A percentile compares a stretch with the other conserved stretches of the same genome.
phyloP scores from a whole-genome alignment of 2,329 filamentous ascomycete species.

The Colletotrichum agaves region DNA sequence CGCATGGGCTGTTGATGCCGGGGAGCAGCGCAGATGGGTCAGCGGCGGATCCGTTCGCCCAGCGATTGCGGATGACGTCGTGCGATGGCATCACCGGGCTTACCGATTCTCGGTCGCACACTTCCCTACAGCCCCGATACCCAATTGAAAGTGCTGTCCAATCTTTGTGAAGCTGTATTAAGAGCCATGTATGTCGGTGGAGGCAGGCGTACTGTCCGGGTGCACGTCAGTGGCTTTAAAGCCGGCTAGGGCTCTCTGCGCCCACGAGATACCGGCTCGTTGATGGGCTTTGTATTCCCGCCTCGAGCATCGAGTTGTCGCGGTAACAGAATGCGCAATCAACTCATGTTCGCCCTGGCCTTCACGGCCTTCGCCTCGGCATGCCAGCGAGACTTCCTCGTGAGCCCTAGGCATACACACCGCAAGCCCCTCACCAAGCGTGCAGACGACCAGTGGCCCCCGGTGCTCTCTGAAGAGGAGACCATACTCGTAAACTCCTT shows the following conservation, averaged over 20 bases:
- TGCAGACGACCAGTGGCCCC: conserved; percentile 48
- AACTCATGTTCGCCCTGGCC: conserved; percentile 35
- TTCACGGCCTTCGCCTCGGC: conserved; percentile 42
- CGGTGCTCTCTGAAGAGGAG: conserved; percentile 47
- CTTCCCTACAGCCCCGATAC: neutral
- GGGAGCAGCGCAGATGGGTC: neutral
- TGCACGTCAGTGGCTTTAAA: conserved; percentile 20
- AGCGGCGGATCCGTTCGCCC: neutral
- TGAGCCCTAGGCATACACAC: conserved; percentile 45
- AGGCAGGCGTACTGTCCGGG: neutral
- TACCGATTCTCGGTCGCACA: neutral
- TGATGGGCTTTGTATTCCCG: no score
- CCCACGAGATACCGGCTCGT: no score
- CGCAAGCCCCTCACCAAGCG: conserved; percentile 46
- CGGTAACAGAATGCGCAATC: conserved; percentile 10
- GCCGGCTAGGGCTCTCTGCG: neutral
- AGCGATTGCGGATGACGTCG: neutral
- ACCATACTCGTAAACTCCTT: conserved; percentile 49
- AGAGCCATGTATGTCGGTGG: neutral
- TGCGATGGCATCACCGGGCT: conserved; percentile 22
- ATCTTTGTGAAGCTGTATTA: neutral
- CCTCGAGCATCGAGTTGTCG: neutral
- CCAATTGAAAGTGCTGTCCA: neutral
- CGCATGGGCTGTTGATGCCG: neutral
- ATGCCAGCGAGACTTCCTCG: conserved; percentile 45